Conservation (phyloP, 495 filamentous ascomycete species). For the Podospora bellae-mahoneyi region DNA sequence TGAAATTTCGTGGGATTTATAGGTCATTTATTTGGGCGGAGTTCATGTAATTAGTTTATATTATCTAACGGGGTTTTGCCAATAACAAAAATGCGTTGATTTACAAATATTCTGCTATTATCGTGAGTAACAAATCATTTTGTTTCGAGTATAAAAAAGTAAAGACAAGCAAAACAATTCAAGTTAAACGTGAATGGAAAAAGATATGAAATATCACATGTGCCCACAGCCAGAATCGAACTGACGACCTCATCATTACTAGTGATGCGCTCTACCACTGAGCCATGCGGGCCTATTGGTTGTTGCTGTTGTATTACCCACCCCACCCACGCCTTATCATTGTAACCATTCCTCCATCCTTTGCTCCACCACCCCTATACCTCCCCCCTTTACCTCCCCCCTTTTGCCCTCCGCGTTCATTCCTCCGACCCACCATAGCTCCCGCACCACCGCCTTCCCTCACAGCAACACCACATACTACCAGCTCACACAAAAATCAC, state of each 20-base stretch:
- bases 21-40: no score
- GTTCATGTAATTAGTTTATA: no score
- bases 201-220: not conserved
- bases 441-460: not conserved
- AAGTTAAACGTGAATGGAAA: no score
- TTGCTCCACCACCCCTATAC: not conserved
- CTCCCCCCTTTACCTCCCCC: not conserved
- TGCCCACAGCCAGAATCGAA: constrained; percentile 15
- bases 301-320: not conserved
- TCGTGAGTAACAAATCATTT: no score
- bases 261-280: constrained; percentile 14
- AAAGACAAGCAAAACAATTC: no score
- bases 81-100: no score
- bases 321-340: not conserved
- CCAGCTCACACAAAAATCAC: not conserved
- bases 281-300: constrained; percentile 13
- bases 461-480: not conserved
- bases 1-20: no score
- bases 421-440: no score
- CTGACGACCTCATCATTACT: constrained; percentile 15
- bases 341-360: not conserved
- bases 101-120: no score
- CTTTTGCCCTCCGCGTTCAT: no score
- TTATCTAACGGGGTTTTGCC: no score
- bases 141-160: no score